Conservation (phyloP, 768 basidiomycete species). For the Agaricus blazei region DNA sequence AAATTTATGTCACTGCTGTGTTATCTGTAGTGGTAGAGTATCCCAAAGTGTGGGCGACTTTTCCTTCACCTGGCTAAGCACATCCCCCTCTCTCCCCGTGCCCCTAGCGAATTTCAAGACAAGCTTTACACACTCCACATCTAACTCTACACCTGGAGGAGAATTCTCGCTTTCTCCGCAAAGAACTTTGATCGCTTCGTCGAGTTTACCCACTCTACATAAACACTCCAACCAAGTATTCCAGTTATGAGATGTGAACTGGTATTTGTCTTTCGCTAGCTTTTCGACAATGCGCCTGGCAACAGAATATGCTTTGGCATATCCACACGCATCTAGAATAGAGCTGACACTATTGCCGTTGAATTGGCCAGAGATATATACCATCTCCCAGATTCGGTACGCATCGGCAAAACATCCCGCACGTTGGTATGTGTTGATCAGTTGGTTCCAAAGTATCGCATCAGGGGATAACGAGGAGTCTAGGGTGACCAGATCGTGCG, state of each 20-base stretch:
- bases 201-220: constrained; percentile 61
- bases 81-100: constrained; percentile 36
- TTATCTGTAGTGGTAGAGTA: constrained; percentile 10
- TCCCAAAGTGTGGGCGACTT: constrained; percentile 35
- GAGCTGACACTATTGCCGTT: constrained; percentile 70
- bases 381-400: constrained; percentile 75
- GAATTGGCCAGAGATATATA: constrained; percentile 53
- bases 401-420: constrained; percentile 66
- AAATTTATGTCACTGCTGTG: neutral
- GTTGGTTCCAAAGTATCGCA: constrained; percentile 65
- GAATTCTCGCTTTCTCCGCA: constrained; percentile 47
- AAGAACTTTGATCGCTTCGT: constrained; percentile 62
- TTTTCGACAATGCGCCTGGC: constrained; percentile 53
- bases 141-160: constrained; percentile 34
- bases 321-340: constrained; percentile 82
- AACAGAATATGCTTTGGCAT: constrained; percentile 41
- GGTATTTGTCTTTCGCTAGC: constrained; percentile 43
- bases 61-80: constrained; percentile 38
- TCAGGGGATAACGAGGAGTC: constrained; percentile 77
- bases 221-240: constrained; percentile 82
- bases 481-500: constrained; percentile 74
- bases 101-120: constrained; percentile 50
- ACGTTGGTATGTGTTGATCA: constrained; percentile 89
- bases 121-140: constrained; percentile 44
- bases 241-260: constrained; percentile 67